Base-by-base conservation (phyloP, 2,329 filamentous ascomycete species). In the Paracorniculantispora psalliotae region DNA sequence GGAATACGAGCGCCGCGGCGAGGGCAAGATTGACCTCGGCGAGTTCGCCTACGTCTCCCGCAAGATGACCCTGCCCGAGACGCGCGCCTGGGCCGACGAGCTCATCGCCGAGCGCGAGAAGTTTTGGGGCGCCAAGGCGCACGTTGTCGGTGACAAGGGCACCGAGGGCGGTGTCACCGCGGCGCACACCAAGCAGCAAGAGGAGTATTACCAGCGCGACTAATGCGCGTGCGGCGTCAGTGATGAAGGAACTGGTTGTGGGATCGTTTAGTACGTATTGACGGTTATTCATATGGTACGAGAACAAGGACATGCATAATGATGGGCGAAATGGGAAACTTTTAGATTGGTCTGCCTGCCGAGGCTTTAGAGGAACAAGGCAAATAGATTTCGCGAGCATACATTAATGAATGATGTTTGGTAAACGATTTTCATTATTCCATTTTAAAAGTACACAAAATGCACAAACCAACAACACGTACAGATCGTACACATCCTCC, bases 11-110 rank as follows among this genome's bases (percentile, higher is more conserved):
- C 87, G 89, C 67, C 76, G 81, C 13, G 79, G 84, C 52, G 75
- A 86, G 58, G 84, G 84, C 28, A 75, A 77, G 63, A 72, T 91
- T 41, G 91, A 97, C 72, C 77, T 99, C 53, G 85, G 88, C 55
- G 94, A 99, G 76, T 97, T 99, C 66, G 83, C 85, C 0, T 88
- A 89, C 69, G 94, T 97, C 2, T 84, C 89, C 9, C 81, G 77
- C 49, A 85, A 83, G 66, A 88, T 97, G 65, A 79, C 81, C 57
- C 79, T 96, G 64, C 83, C 85, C 0, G 93, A 96, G 76, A 89
- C 92, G 65, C 85, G 87, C 75, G 82, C 77, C 13, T 97, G 93
- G 93, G 89, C 87, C 0, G 79, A 82, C 26, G 85, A 91, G 63
- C 77, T 97, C 30, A 76, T 97, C 63, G 77, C 79, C 66, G 93